Evolutionary conservation across 306 rosid species (phyloP).

Genomic region (Purshia tridentata): DNA sequence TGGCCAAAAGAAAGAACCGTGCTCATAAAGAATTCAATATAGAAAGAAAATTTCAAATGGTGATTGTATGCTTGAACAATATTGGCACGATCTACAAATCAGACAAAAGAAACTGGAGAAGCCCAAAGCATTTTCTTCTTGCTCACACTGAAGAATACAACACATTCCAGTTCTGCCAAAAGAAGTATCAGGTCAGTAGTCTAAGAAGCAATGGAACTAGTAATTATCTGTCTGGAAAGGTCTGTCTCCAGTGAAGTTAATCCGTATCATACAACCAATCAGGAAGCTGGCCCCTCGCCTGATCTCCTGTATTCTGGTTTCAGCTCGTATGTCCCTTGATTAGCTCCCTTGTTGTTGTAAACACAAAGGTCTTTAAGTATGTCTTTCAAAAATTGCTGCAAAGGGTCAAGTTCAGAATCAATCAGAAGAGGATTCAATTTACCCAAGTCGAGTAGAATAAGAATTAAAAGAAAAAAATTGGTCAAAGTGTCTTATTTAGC

Average conservation of each 20-base stretch:
- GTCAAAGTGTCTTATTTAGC: background rate
- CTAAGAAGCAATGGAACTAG: constrained; percentile 8
- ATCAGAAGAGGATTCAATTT: constrained; percentile 3
- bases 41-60: background rate
- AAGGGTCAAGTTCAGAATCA: constrained; percentile 12
- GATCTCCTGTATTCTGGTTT: constrained; percentile 85
- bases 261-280: constrained; percentile 24
- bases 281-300: constrained; percentile 36
- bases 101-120: background rate
- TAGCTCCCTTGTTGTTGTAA: constrained; percentile 87
- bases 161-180: constrained; percentile 11
- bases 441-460: background rate
- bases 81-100: constrained; percentile 3
- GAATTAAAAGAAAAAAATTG: background rate
- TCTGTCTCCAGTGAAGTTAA: background rate
- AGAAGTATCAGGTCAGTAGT: constrained; percentile 6
- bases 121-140: background rate
- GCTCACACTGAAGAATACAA: background rate
- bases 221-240: background rate
- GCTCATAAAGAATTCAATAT: background rate
- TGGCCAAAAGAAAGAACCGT: background rate
- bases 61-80: background rate
- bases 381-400: constrained; percentile 96
- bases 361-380: constrained; percentile 77
- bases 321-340: constrained; percentile 90